Conservation (phyloP, 345 rosid genomes). For the Rhodamnia argentea region DNA sequence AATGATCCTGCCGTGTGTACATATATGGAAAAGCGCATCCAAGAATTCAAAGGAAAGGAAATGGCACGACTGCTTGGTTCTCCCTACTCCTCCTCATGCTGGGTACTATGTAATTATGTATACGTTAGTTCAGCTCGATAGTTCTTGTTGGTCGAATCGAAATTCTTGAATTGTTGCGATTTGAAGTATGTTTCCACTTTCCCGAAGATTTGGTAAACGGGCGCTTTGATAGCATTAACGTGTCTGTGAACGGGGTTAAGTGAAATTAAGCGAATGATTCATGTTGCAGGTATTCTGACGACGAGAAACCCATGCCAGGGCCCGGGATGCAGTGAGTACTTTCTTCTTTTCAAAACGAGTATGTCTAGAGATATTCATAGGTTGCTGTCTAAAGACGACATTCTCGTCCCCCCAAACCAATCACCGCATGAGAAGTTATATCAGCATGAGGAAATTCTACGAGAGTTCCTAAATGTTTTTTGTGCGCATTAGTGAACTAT, state of each 20-base stretch:
- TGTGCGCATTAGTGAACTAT: not conserved
- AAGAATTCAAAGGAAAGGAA: not conserved
- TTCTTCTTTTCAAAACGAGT: not conserved
- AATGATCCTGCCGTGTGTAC: not conserved
- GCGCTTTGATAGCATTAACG: not conserved
- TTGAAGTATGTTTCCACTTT: not conserved
- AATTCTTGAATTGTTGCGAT: not conserved
- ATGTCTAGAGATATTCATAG: not conserved
- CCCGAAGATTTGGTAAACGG: not conserved
- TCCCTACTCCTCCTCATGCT: not conserved
- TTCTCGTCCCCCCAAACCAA: not conserved
- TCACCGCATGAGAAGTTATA: too few species aligned
- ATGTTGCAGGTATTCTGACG: not conserved
- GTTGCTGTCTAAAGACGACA: not conserved
- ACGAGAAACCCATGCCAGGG: rapidly evolving
- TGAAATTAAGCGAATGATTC: not conserved
- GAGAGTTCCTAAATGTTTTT: not conserved
- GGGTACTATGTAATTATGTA: not conserved
- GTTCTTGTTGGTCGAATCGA: not conserved
- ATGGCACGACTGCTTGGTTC: not conserved
- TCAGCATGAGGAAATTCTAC: not conserved
- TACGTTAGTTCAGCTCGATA: not conserved
- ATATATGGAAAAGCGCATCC: not conserved
- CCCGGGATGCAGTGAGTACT: not conserved
- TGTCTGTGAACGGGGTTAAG: not conserved